A percentile compares a stretch with the other conserved stretches of the same genome.
These are phyloP conservation scores for Xerocomus spinulosus DNA, from an alignment of 768 basidiomycete species.

Conservation along the genomic window DNA sequence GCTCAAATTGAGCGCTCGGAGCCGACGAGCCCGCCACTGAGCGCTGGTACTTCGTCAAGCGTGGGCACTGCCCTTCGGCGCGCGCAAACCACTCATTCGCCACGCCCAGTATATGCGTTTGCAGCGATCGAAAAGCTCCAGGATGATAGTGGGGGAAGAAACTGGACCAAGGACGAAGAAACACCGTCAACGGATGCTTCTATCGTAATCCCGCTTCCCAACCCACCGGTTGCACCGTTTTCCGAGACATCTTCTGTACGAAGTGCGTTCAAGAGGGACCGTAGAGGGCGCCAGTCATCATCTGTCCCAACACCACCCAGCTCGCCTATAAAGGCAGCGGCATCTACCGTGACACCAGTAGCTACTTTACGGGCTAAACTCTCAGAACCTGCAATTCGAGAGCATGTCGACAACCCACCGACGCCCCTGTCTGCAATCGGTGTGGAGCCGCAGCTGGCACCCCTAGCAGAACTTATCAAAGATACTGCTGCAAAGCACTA, in stretches of 20 bases:
- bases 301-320: conserved; percentile 9
- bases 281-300: background rate
- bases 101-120: conserved; percentile 16
- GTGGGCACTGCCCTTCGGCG: conserved; percentile 21
- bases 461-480: conserved; percentile 32
- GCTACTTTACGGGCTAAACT: conserved; percentile 12
- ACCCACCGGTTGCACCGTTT: conserved; percentile 5
- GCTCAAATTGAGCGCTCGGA: conserved; percentile 48
- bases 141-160: background rate
- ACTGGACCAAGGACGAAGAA: background rate
- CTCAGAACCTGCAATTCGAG: conserved; percentile 18
- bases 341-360: background rate
- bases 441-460: conserved; percentile 19
- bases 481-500: conserved; percentile 34
- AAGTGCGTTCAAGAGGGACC: conserved; percentile 21
- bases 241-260: conserved; percentile 15
- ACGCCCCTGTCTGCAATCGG: conserved; percentile 6
- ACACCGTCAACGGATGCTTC: conserved; percentile 24
- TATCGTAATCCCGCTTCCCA: conserved; percentile 22
- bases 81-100: conserved; percentile 16
- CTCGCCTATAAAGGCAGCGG: conserved; percentile 6
- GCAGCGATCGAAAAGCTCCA: conserved; percentile 23
- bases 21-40: conserved; percentile 16
- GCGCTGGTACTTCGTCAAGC: conserved; percentile 19
- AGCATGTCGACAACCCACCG: conserved; percentile 17